Percentiles rank a stretch among this genome's conserved stretches.
phyloP scores from a whole-genome alignment of 2,329 filamentous ascomycete species.

The Sphaceloma murrayae region DNA sequence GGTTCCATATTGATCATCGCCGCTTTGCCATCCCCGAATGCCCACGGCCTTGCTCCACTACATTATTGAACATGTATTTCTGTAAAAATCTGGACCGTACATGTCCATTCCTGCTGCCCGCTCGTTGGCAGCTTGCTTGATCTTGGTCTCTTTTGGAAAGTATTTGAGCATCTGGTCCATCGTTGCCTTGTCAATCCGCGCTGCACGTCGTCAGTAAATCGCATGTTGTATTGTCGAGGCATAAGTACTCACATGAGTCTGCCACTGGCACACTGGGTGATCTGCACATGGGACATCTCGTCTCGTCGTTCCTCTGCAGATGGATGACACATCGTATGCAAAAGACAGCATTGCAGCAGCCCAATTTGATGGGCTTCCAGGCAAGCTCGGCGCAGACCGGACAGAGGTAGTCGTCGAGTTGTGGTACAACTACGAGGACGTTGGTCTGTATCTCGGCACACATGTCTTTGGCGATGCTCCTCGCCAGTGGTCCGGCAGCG shows the following conservation, averaged over 20 bases:
- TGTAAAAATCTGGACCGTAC: slow-evolving; percentile 30
- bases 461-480: slow-evolving; percentile 62
- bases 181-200: slow-evolving; percentile 60
- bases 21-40: too few relatives aligned
- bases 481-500: slow-evolving; percentile 51
- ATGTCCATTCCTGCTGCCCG: slow-evolving; percentile 53
- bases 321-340: slow-evolving; percentile 77
- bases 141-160: slow-evolving; percentile 63
- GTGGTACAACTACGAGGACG: slow-evolving; percentile 64
- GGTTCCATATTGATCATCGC: background rate
- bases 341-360: slow-evolving; percentile 62
- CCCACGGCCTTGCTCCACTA: slow-evolving; percentile 23
- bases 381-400: slow-evolving; percentile 70
- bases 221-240: background rate
- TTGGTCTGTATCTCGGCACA: slow-evolving; percentile 65
- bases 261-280: slow-evolving; percentile 61
- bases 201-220: slow-evolving; percentile 31
- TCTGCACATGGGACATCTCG: slow-evolving; percentile 67
- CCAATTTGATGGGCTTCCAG: slow-evolving; percentile 70
- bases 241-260: slow-evolving; percentile 46
- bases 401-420: slow-evolving; percentile 75
- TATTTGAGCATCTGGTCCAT: slow-evolving; percentile 63
- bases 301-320: slow-evolving; percentile 61
- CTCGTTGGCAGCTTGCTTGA: slow-evolving; percentile 57
- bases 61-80: slow-evolving; percentile 26